Evolutionary conservation across 768 basidiomycete species (phyloP).

Genomic region (Mycena polygramma): DNA sequence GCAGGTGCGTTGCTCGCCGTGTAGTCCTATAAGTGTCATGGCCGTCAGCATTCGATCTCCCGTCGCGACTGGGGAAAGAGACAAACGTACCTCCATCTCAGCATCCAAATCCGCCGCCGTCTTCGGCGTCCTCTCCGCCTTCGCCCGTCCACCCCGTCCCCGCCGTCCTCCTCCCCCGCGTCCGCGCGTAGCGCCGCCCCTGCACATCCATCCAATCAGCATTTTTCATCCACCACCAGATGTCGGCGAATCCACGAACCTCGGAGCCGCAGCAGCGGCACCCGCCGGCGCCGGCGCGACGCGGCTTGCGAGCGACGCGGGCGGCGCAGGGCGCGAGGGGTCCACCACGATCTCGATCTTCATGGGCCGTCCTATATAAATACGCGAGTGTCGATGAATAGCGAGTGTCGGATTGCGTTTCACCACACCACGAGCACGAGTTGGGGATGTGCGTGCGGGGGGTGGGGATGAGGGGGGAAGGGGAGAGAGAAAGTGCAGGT

Average conservation of each 20-base stretch:
- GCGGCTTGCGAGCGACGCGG: constrained; percentile 80
- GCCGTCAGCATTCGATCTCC: neutral
- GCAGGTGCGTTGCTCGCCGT: constrained; percentile 71
- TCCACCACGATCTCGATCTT: constrained; percentile 98
- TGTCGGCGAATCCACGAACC: constrained; percentile 43
- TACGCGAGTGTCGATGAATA: constrained; percentile 44
- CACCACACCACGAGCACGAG: no score
- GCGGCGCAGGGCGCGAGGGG: constrained; percentile 74
- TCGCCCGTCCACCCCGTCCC: constrained; percentile 58
- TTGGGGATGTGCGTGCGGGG: constrained; percentile 20
- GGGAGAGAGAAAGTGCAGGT: constrained; percentile 45
- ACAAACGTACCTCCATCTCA: constrained; percentile 90
- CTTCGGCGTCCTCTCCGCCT: constrained; percentile 78
- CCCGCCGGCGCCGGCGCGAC: constrained; percentile 80
- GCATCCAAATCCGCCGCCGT: constrained; percentile 93
- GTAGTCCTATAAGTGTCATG: constrained; percentile 67
- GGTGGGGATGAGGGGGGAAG: constrained; percentile 52
- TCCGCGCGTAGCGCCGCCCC: constrained; percentile 46
- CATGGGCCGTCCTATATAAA: constrained; percentile 90
- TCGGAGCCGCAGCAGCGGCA: constrained; percentile 46
- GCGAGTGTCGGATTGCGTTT: constrained; percentile 42
- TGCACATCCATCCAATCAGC: constrained; percentile 13
- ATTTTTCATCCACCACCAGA: neutral
- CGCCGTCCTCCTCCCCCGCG: constrained; percentile 62
- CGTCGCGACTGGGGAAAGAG: neutral